Evolutionary conservation across 345 rosid genomes (phyloP).

Genomic region (Zanthoxylum bungeanum): DNA sequence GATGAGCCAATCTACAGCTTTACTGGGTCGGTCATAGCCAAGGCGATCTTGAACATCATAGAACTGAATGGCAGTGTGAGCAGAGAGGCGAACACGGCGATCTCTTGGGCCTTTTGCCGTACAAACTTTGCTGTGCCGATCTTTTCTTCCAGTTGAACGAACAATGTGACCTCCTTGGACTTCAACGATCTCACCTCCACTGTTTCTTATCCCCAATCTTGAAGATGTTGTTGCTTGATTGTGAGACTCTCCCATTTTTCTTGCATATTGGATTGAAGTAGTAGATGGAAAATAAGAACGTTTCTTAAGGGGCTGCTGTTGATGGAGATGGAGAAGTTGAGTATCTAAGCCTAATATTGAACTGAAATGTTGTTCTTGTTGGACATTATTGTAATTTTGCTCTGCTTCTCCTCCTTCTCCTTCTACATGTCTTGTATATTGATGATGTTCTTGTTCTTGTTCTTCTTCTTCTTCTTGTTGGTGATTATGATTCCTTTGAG

Average conservation of each 20-base stretch:
- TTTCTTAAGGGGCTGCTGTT: slow-evolving; percentile 38
- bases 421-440: slow-evolving; percentile 31
- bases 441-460: not conserved
- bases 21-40: slow-evolving; percentile 94
- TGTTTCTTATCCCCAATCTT: slow-evolving; percentile 49
- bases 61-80: slow-evolving; percentile 94
- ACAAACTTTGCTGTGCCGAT: slow-evolving; percentile 92
- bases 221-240: slow-evolving; percentile 47
- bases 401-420: slow-evolving; percentile 12
- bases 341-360: slow-evolving; percentile 28
- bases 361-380: slow-evolving; percentile 27
- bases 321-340: slow-evolving; percentile 12
- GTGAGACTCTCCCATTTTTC: slow-evolving; percentile 47
- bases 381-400: slow-evolving; percentile 17
- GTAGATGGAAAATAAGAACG: slow-evolving; percentile 29
- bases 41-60: slow-evolving; percentile 95
- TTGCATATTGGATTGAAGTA: slow-evolving; percentile 45
- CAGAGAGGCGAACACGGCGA: slow-evolving; percentile 91
- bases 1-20: slow-evolving; percentile 94
- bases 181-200: slow-evolving; percentile 71
- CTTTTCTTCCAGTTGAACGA: slow-evolving; percentile 76
- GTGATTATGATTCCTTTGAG: slow-evolving; percentile 44
- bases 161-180: slow-evolving; percentile 98
- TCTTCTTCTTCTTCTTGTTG: slow-evolving; percentile 11
- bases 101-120: slow-evolving; percentile 95